Percentiles rank a stretch among this genome's conserved stretches.
Evolutionary conservation across 2,329 filamentous ascomycete genomes (phyloP).

Genomic region (Paraphaeosphaeria minitans): DNA sequence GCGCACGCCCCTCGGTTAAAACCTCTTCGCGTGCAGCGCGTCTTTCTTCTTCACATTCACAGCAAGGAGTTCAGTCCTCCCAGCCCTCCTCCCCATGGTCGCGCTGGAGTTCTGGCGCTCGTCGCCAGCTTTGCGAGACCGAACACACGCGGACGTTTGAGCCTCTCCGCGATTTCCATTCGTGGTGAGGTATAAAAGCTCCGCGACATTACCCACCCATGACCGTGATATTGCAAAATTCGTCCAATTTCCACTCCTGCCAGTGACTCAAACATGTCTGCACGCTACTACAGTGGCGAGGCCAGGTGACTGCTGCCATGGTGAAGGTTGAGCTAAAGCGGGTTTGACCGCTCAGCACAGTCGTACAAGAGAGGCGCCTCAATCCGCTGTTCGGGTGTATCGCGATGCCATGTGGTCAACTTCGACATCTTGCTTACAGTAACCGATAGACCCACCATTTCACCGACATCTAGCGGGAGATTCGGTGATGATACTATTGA

Average conservation of each 20-base stretch:
- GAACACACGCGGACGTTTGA: slow-evolving; percentile 45
- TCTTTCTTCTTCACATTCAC: slow-evolving; percentile 25
- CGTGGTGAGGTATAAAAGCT: slow-evolving; percentile 40
- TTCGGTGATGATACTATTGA: background rate
- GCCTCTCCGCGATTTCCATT: slow-evolving; percentile 40
- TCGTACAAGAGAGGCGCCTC: slow-evolving; percentile 16
- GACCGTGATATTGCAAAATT: background rate
- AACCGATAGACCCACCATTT: background rate
- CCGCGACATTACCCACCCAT: slow-evolving; percentile 27
- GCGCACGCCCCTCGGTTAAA: slow-evolving; percentile 16
- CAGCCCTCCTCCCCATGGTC: slow-evolving; percentile 30
- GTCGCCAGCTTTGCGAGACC: slow-evolving; percentile 43
- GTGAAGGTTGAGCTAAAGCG: slow-evolving; percentile 11
- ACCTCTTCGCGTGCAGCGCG: slow-evolving; percentile 5
- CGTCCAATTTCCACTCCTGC: background rate
- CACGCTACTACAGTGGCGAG: background rate
- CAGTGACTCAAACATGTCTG: background rate
- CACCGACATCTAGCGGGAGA: background rate
- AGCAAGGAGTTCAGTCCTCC: slow-evolving; percentile 43
- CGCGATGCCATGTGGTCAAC: background rate
- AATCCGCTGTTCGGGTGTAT: background rate
- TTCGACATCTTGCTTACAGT: background rate
- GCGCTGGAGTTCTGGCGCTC: slow-evolving; percentile 42
- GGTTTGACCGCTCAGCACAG: slow-evolving; percentile 12
- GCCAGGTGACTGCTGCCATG: background rate